phyloP scores from a whole-genome alignment of 2,329 filamentous ascomycete genomes.

The Microdochium trichocladiopsis region DNA sequence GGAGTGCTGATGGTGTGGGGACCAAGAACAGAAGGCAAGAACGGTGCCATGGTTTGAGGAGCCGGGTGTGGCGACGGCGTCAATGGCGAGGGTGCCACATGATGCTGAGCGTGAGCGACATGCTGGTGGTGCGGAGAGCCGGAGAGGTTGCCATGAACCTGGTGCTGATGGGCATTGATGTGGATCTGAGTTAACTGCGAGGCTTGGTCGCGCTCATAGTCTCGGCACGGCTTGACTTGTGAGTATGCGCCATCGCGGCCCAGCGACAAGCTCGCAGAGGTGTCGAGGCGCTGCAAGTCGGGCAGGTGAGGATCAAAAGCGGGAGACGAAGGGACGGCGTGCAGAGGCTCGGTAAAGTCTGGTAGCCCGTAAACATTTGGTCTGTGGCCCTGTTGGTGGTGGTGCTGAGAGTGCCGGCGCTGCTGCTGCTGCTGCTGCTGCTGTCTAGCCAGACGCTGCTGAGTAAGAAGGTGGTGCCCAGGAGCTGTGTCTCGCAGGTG shows the following conservation, averaged over 20 bases:
- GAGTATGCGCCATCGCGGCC: constrained; percentile 11
- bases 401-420: constrained; percentile 15
- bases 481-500: neutral
- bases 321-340: constrained; percentile 22
- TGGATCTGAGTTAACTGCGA: constrained; percentile 14
- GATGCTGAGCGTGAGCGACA: constrained; percentile 6
- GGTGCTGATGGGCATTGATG: constrained; percentile 12
- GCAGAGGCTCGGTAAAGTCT: constrained; percentile 9
- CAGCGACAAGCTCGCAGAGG: neutral
- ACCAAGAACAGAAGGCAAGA: constrained; percentile 18
- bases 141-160: constrained; percentile 9
- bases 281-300: constrained; percentile 4
- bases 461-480: neutral
- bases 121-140: constrained; percentile 14
- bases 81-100: constrained; percentile 12
- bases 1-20: constrained; percentile 30
- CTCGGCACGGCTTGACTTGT: constrained; percentile 10
- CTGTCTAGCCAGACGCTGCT: constrained; percentile 17
- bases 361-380: constrained; percentile 14
- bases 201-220: constrained; percentile 24
- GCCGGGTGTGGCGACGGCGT: constrained; percentile 26
- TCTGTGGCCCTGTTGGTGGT: constrained; percentile 17
- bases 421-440: constrained; percentile 13
- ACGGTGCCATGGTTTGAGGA: constrained; percentile 29
- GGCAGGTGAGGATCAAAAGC: constrained; percentile 14